Conservation (phyloP, 495 filamentous ascomycete genomes). For the Neurospora tetraspora region DNA sequence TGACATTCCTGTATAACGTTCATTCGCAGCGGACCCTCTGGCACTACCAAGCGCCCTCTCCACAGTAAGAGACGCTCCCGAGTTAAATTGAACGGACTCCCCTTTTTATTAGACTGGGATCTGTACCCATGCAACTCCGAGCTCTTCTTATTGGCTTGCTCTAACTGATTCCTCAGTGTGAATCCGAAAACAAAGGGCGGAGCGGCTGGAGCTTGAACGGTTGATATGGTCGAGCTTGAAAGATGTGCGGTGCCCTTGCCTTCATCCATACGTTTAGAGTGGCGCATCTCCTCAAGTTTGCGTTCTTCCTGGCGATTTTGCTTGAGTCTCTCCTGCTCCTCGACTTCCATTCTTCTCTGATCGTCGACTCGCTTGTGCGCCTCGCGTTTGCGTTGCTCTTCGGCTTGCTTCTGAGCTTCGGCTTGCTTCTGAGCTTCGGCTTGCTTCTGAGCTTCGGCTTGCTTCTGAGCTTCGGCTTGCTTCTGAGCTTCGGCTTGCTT, state of each 20-base stretch:
- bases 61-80: not conserved
- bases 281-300: not conserved
- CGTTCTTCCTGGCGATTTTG: not conserved
- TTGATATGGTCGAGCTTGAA: not conserved
- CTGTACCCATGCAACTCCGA: not conserved
- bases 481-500: too few relatives aligned
- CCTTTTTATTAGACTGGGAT: not conserved
- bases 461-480: too few relatives aligned
- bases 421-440: not conserved
- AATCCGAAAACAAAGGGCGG: not conserved
- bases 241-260: not conserved
- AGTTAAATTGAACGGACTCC: not conserved
- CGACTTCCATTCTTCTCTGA: not conserved
- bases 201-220: not conserved
- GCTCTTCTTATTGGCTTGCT: not conserved
- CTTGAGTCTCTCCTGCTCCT: not conserved
- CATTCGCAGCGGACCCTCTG: not conserved
- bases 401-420: not conserved
- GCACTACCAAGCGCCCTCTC: not conserved
- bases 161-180: not conserved
- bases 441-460: not conserved
- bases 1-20: not conserved
- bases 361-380: not conserved
- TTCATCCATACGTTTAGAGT: not conserved
- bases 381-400: not conserved